Base-by-base conservation (phyloP, 2,329 filamentous ascomycete genomes). In the Ophiostoma sp. region DNA sequence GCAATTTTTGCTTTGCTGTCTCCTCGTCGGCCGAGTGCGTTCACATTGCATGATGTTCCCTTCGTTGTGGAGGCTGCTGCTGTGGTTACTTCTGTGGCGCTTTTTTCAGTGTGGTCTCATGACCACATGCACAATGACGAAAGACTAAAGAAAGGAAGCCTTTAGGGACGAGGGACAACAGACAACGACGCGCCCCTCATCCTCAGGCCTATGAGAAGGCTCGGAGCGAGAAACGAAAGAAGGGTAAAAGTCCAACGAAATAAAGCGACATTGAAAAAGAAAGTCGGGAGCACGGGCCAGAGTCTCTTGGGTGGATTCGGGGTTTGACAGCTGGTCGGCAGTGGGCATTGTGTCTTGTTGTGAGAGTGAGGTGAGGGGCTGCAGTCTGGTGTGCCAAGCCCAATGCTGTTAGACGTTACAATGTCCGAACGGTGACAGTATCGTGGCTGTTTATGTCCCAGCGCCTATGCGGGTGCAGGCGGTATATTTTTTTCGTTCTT, bases 81-180 rank as follows among this genome's bases (percentile, higher is more conserved):
- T 36, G 31, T 42, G 8, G 8, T 33, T 52, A 4, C 17, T 39
- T 22, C 12, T 22, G 61, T 28, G 48, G 19, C n/a, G 33, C 17
- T 33, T 42, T 55, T 39, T n/a, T 48, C 15, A 48, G 42, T 12
- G 17, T 36, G 68, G 68, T 42, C 45, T 33, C 28, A 31, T 45
- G 50, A 31, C 25, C 31, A 19, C 28, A 68, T 73, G 66, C 72
- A 73, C 66, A 70, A 57, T 70, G 66, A 73, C 72, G 42, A 33
- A 64, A 66, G 66, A 36, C 31, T 25, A 25, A 15, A 36, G 19
- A 36, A 8, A 17, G 9, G 3, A n/a, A 25, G 2, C 25, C 45
- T 50, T 19, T 50, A n/a, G 45, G 17, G 45, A 50, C 45, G 19
- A 50, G 19, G 19, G 50, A 61, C 31, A 61, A n/a, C 31, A 63